Evolutionary conservation across 495 filamentous ascomycete species (phyloP), one percentile per base, ranked within the genome.

Genomic region (Aspergillus cavernicola): DNA sequence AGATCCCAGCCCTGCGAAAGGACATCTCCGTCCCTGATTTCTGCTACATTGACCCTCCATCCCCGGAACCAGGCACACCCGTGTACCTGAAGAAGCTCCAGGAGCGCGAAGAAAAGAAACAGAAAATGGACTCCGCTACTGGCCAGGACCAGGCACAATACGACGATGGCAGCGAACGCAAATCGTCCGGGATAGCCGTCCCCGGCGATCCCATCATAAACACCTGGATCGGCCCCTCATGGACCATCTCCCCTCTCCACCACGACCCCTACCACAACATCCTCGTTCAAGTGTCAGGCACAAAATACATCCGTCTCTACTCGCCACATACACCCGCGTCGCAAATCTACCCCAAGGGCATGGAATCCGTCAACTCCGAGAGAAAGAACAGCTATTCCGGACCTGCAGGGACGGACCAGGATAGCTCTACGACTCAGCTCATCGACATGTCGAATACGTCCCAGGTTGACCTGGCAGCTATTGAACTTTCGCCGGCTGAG

Each of bases 391-490:
- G 62, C 12, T 48, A 49, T 31, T 50, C 57, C 6, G 35, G 49
- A 0, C 49, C 43, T 20, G 24, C 55, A 11, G 41, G 49, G 0
- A 45, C 46, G 29, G 18, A 31, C 16, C 4, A 40, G 49, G 52
- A 15, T 56, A 42, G 52, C 44, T 12, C 53, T 50, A 28, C 67
- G 6, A 31, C 54, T 19, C 58, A 61, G 35, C 48, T 80, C 0
- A 85, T 97, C 35, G 89, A 95, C 69, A 97, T 97, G 92, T 83
- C 84, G 15, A 98, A 98, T 62, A 98, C 93, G 11, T 89, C 86
- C 50, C 52, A 74, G 51, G 73, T 92, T 2, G 91, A 97, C 61
- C 60, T 95, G 6, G 84, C 82, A 0, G 69, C 66, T 1, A 74
- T 72, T n/a, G 71, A 76, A 36, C 59, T 70, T 7, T 76, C 73